Evolutionary conservation across 352 stramenopile genomes (phyloP), one percentile per base, ranked within the genome.

Genomic region (Phytopythium ostracodes): DNA sequence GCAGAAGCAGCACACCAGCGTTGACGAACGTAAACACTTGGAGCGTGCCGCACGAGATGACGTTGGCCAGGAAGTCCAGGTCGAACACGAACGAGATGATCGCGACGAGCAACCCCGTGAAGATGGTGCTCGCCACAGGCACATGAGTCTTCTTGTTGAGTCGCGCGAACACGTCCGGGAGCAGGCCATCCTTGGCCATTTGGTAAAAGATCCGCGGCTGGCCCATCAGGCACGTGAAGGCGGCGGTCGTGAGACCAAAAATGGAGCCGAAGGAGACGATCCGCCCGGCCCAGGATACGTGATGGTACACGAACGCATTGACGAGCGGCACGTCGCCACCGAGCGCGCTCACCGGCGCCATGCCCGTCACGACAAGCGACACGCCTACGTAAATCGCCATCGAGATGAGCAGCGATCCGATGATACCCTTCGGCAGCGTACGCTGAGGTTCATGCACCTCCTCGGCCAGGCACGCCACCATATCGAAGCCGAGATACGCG

Each of bases 11-110:
- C 18, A 97, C 88, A n/a, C 90, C 92, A 33, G 90, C 88, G 70
- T 97, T 95, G 17, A 97, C 89, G 58, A 96, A 97, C n/a, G 89
- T 97, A 56, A 97, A 98, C 2, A 97, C 92, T 76, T 97, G 83
- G 0, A 97, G 67, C 10, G 87, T 97, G 36, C 90, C 92, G 44
- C 92, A 90, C 20, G 87, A 97, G 72, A 98, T 98, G 25, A 97
- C 78, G 64, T 96, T 97, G 31, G 92, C 90, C 27, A 98, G 75
- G 44, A 93, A 96, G 60, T 92, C 78, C n/a, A 98, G 70, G 29
- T 96, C 85, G 40, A 97, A 96, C 7, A 96, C 82, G 35, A 95
- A 96, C 29, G 92, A 79, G 49, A 98, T 81, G 15, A 60, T 63
- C 1, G 82, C 79, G 11, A 95, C 87, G 29, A 96, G 70, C 14